A percentile compares a stretch with the other conserved stretches of the same genome.
Conservation (phyloP, 2,329 filamentous ascomycete genomes). For the Aspergillus novoparasiticus region DNA sequence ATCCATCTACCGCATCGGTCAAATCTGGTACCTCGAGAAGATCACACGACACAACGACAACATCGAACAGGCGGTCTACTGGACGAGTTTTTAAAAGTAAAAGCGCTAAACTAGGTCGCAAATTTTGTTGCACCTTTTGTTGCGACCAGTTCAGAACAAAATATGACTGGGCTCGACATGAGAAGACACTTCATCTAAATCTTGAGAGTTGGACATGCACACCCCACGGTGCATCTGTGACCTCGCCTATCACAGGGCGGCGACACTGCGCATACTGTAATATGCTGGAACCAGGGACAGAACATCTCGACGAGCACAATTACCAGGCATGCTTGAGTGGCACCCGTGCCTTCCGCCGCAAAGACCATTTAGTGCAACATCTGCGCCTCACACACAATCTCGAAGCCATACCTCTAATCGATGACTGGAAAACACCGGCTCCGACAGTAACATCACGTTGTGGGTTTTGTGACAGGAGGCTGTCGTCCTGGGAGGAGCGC, state of each 20-base stretch:
- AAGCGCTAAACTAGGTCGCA: background rate
- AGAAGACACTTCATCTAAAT: constrained; percentile 27
- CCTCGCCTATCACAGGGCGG: constrained; percentile 11
- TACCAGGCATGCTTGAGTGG: constrained; percentile 51
- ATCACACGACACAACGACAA: background rate
- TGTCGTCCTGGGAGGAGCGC: constrained; percentile 54
- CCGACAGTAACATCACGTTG: constrained; percentile 52
- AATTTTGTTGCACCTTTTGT: constrained; percentile 29
- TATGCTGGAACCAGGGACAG: constrained; percentile 46
- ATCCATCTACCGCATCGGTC: background rate
- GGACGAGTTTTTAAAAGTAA: background rate
- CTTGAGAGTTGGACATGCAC: constrained; percentile 25
- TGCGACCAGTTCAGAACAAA: constrained; percentile 29
- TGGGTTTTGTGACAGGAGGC: constrained; percentile 53
- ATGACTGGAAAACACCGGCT: constrained; percentile 33
- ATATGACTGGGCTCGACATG: constrained; percentile 29
- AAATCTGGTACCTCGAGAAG: background rate
- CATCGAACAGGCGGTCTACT: background rate
- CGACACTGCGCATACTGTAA: constrained; percentile 54
- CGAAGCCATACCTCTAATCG: constrained; percentile 28
- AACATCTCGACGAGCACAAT: constrained; percentile 54
- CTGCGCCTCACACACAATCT: constrained; percentile 53
- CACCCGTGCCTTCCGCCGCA: constrained; percentile 54
- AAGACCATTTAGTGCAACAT: constrained; percentile 59
- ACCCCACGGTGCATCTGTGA: constrained; percentile 17